Evolutionary conservation across 2,329 filamentous ascomycete genomes (phyloP), one percentile per base, ranked within the genome.

Genomic region (Neoarthrinium moseri): DNA sequence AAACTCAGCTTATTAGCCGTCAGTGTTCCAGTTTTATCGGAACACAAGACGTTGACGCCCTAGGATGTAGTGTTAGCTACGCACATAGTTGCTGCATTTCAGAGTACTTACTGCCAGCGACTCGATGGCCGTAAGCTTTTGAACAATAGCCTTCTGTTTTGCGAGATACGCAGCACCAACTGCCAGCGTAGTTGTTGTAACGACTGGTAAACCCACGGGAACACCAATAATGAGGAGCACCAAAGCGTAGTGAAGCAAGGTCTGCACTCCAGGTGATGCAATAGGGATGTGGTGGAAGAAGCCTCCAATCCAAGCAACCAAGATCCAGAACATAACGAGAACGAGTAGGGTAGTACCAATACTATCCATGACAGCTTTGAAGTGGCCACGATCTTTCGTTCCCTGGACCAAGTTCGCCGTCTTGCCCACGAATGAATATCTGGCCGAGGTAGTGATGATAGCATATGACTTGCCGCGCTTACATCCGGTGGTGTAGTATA

Each of bases 361-460:
- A 63, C 80, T 85, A 79, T 89, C 84, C 86, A 89, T 89, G 75
- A 89, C 86, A 55, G 85, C 85, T 75, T 90, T 89, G 80, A 88
- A 88, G 70, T 88, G 84, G 71, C 86, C 86, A 62, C 83, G 78
- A 67, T 89, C 86, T 70, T 87, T 77, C 55, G 86, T 86, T 55
- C 85, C 86, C 71, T 88, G 81, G 41, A 89, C 86, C 42, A 89
- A 77, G 57, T 80, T 79, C 51, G 86, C 86, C 57, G 86, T 89
- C 66, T 81, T 83, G 71, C 86, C 86, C 66, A 89, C 86, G 73
- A 89, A 90, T 48, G 86, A 89, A 69, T 80, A 77, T 63, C 78
- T 81, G 46, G 86, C 86, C 51, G 83, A 81, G 54, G 83, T 80
- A 49, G 79, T 78, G 60, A 83, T 78, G 52, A 90, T 76, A 60